Base-by-base conservation (phyloP, 176 grass and related monocot genomes). In the Triticum turgidum region DNA sequence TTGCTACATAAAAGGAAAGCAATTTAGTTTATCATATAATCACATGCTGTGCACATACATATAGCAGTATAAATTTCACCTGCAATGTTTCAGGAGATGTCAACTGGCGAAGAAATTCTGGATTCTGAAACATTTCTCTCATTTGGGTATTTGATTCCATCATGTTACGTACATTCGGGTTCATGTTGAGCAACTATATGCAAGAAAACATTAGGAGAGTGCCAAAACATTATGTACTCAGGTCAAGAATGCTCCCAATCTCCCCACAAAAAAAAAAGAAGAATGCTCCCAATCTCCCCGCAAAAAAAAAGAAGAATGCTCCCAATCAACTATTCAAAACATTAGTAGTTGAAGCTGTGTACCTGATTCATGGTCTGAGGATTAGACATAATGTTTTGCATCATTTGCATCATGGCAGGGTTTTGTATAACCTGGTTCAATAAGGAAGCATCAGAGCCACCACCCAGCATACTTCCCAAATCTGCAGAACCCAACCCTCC, bases 51-150 rank as follows among this genome's bases (percentile, higher is more conserved):
- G 42, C 62, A 84, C 39, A 58, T 21, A 68, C 38, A 67, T 90
- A 81, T 54, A 84, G 27, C 4, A 47, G 54, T 61, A 74, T 62
- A 85, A 25, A 67, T 82, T 32, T 30, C 82, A 88, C 93, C 93
- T 95, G 93, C 90, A 95, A 88, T 45, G 88, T 90, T 69, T 95
- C 90, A 76, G 93, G 90, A 82, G 93, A 95, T 22, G 83, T 95
- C 82, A 95, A 78, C 76, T 91, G 93, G 80, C 90, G 93, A 84
- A 95, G 84, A 85, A 95, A 92, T 65, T 95, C 90, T 34, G 93
- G 88, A 73, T 92, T 95, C 88, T 95, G 93, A 81, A 95, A 81
- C 90, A 92, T 91, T 47, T 92, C 88, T 83, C 93, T 92, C 76
- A 95, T 73, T 61, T 92, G 90, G 88, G 69, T 85, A 39, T 92